Evolutionary conservation across 768 basidiomycete genomes (phyloP), one percentile per base, ranked within the genome.

Genomic region (Lentinus tigrinus): DNA sequence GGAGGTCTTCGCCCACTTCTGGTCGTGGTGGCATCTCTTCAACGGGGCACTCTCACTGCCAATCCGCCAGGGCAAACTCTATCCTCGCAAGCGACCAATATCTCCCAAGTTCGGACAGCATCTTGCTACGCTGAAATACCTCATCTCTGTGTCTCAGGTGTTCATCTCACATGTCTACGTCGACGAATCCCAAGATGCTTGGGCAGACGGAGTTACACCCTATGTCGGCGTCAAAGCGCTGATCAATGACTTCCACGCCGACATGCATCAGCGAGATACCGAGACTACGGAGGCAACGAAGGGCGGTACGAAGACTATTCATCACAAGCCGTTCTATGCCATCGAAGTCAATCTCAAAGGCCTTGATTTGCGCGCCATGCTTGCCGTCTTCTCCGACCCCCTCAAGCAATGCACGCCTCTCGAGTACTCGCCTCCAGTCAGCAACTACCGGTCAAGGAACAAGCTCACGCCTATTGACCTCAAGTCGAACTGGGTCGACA

Each of bases 191-290:
- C 75, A 83, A 69, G 86, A 91, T 57, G 88, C 90, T 23, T 95
- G 93, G 93, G 75, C 77, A 7, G 81, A 86, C 63, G 93, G 94
- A 9, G 81, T 87, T 42, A 87, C 88, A 3, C 83, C 85, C 13
- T 88, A 88, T 71, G 82, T 97, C 36, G 95, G 95, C 3, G 77
- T 95, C 37, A 98, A 98, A 70, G 91, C 85, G 17, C 80, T 86
- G 66, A 83, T 95, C 37, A 85, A 87, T 36, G 82, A 85, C 47
- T 85, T 97, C 68, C 87, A 89, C 61, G 92, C 89, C 44, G 95
- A 98, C 68, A 81, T 95, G 75, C 95, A 98, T 70, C 95, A 97
- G 73, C 81, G 94, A 50, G 88, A 90, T 60, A 89, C 95, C 74
- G 93, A 95, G 75, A 80, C 81, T 8, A 76, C 76, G 1, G 80